phyloP scores from a whole-genome alignment of 2,329 filamentous ascomycete species.

The Pestalotiopsis sp. region DNA sequence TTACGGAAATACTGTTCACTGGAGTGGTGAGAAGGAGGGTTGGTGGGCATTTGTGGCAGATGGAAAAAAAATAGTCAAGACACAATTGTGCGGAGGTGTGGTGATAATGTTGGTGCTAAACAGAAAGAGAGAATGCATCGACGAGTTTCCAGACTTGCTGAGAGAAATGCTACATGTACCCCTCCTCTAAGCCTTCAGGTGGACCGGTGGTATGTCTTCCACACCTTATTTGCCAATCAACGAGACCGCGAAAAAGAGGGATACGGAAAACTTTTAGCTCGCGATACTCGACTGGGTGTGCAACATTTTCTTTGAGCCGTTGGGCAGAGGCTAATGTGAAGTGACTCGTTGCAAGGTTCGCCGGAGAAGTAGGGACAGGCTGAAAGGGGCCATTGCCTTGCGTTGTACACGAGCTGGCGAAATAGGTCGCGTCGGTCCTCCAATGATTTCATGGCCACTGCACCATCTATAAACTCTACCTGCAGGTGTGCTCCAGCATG shows the following conservation, averaged over 20 bases:
- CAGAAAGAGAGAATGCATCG: too few species aligned
- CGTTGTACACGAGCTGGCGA: neutral
- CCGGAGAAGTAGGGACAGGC: neutral
- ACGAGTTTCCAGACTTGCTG: too few species aligned
- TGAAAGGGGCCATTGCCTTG: neutral
- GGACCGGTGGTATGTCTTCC: neutral
- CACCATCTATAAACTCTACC: too few species aligned
- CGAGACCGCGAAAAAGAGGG: neutral
- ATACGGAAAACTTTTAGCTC: neutral
- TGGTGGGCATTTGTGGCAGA: neutral
- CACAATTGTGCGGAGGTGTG: too few species aligned
- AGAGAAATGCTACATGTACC: too few species aligned
- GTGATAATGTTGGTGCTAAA: too few species aligned
- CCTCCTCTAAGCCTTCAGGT: too few species aligned
- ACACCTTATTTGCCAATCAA: neutral
- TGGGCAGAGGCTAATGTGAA: neutral
- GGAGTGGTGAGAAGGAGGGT: neutral
- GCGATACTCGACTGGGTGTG: neutral
- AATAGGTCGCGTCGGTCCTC: neutral
- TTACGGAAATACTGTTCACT: neutral
- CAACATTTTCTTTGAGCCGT: neutral
- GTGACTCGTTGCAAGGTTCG: constrained; percentile 4
- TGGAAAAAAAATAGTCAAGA: too few species aligned
- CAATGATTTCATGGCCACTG: too few species aligned
- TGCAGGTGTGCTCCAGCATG: too few species aligned